Base-by-base conservation (phyloP, 2,329 filamentous ascomycete species). In the Fusarium irregulare region DNA sequence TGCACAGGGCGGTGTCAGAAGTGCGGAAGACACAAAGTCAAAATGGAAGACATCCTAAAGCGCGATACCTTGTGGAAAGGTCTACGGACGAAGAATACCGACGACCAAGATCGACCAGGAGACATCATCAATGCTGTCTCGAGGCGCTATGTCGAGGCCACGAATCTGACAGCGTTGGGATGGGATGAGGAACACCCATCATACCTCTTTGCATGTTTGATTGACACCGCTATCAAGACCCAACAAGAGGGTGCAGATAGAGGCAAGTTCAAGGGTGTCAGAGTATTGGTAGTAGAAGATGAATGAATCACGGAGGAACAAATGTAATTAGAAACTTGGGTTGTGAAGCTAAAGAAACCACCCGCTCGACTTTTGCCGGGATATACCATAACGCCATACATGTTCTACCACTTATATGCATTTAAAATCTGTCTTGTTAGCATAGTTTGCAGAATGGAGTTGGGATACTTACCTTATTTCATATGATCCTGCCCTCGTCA, bases 401-500 rank as follows among this genome's bases (percentile, higher is more conserved):
- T 75, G 64, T 56, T 75, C 67, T 75, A 61, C 71, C 68, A 64
- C 71, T 60, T 50, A 60, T 61, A 65, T 66, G 65, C 61, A 64
- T 65, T 79, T 73, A 81, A 75, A 81, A 81, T 73, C 80, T 81
- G 60, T 7, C 12, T 6, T 25, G 58, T 76, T 73, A 75, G 73
- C 21, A 37, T 45, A 20, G 46, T 27, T 37, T 40, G 11, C 3
- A n/a, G 20, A 28, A 16, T 14, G 13, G 13, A 21, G 27, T 27
- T 16, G 7, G n/a, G 10, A 21, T 6, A 49, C 82, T 75, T 72
- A 97, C 91, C 94, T 87, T 79, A 99, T 97, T 83, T 99, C 96
- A 81, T 99, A 99, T 80, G 94, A 98, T 28, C 96, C 96, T 18
- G 95, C 96, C 72, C 95, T 90, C 20, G 96, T 99, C 96, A 99